Evolutionary conservation across 106 monocot genomes (phyloP), one percentile per base, ranked within the genome.

Genomic region (Chionographis japonica): DNA sequence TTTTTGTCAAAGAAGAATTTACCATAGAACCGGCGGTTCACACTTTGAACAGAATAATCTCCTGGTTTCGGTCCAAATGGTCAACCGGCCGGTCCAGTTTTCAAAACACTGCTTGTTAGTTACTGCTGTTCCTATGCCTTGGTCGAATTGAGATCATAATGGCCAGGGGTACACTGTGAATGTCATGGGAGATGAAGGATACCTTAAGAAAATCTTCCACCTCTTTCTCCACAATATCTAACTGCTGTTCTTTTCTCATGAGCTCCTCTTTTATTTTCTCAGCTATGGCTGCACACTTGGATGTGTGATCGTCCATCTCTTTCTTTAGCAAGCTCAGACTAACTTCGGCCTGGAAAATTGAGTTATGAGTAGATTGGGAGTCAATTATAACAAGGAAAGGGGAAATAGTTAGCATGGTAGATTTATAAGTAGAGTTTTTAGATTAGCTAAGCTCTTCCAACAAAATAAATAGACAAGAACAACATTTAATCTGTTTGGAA

Each of bases 151-250:
- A 20, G 2, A 18, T 19, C 6, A 11, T 10, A 12, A 53, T 6
- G 16, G 61, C 19, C 3, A 69, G 58, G 8, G 7, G 19, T 53
- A 15, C 37, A 27, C 10, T 64, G 27, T 27, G 27, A 27, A 27
- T 27, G 27, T 27, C 27, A 12, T 1, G 16, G 57, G 17, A 55
- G 17, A 46, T 12, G 0, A 35, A 73, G 20, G 27, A 2, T 56
- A 91, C 92, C 85, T 83, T 86, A 4, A 86, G 55, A 74, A 80
- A 88, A 12, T 85, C 80, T 49, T 84, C 71, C 5, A 86, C 84
- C 56, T 92, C 84, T 66, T 76, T 86, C 72, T 92, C 89, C 51
- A 80, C 54, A 6, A 68, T 70, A 37, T 50, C 64, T 40, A 92
- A 51, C 51, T 87, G 72, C 17, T 68, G 57, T 18, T 78, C 78